Evolutionary conservation across 345 rosid species (phyloP).

Genomic region (Hibiscus syriacus): DNA sequence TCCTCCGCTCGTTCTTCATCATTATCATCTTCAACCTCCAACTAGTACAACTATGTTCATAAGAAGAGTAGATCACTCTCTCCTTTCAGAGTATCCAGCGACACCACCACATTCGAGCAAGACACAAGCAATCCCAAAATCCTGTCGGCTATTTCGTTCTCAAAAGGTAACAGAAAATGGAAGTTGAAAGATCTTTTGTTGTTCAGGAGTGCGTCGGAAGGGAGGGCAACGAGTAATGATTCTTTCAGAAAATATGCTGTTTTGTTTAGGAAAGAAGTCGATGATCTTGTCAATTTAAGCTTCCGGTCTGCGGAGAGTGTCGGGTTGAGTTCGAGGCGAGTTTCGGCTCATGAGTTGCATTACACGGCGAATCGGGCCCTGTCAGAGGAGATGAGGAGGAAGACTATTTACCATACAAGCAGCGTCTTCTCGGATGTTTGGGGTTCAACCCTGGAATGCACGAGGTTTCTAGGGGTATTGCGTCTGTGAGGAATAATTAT

Average conservation of each 20-base stretch:
- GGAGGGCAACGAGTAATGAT: slow-evolving; percentile 53
- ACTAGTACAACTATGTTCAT: slow-evolving; percentile 21
- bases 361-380: slow-evolving; percentile 80
- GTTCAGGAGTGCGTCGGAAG: slow-evolving; percentile 91
- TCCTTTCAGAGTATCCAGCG: slow-evolving; percentile 69
- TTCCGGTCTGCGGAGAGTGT: slow-evolving; percentile 61
- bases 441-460: slow-evolving; percentile 66
- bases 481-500: too few species aligned
- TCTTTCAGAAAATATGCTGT: slow-evolving; percentile 38
- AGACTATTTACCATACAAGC: slow-evolving; percentile 90
- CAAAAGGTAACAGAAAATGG: slow-evolving; percentile 64
- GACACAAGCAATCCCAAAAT: slow-evolving; percentile 31
- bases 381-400: slow-evolving; percentile 84
- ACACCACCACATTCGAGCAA: slow-evolving; percentile 35
- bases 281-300: slow-evolving; percentile 44
- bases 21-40: slow-evolving; percentile 3
- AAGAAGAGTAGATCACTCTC: slow-evolving; percentile 76
- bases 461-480: slow-evolving; percentile 60
- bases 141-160: slow-evolving; percentile 57
- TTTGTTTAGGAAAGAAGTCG: slow-evolving; percentile 40
- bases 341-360: slow-evolving; percentile 82
- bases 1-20: slow-evolving; percentile 13
- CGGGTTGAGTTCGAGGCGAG: slow-evolving; percentile 37
- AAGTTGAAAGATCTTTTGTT: slow-evolving; percentile 66
- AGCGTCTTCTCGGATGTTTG: slow-evolving; percentile 78